Conservation (phyloP, 805 yeast genomes). For the Lachancea mirantina region DNA sequence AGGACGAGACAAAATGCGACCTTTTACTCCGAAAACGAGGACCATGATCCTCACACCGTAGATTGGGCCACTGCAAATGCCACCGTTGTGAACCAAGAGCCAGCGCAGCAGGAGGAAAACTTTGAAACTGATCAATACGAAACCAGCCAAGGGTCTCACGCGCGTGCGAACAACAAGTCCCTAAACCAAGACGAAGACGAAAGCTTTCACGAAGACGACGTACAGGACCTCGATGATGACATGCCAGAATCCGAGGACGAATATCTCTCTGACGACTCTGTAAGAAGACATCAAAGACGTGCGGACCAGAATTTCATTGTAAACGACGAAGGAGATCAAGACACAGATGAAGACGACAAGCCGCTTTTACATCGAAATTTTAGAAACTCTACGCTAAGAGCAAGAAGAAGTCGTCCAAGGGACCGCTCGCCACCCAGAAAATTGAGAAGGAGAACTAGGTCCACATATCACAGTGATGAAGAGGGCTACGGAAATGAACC, state of each 20-base stretch:
- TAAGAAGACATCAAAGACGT: conserved; percentile 10
- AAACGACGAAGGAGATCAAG: conserved; percentile 16
- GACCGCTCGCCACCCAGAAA: conserved; percentile 12
- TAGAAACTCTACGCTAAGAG: conserved; percentile 4
- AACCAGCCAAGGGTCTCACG: neutral
- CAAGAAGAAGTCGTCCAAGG: conserved; percentile 2
- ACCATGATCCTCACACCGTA: too few relatives aligned
- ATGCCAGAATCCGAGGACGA: conserved; percentile 29
- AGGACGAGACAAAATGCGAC: neutral
- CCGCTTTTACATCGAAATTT: conserved; percentile 2
- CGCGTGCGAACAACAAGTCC: conserved; percentile 1
- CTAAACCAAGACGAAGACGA: conserved; percentile 27
- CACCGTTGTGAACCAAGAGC: too few relatives aligned
- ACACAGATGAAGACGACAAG: conserved; percentile 26
- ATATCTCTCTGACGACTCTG: conserved; percentile 11
- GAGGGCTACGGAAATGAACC: conserved; percentile 20
- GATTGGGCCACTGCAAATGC: too few relatives aligned
- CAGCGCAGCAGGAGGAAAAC: conserved; percentile 11
- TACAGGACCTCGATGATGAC: conserved; percentile 28
- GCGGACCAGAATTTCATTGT: conserved; percentile 21
- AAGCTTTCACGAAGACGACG: conserved; percentile 31
- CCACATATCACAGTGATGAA: conserved; percentile 23
- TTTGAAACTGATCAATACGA: too few relatives aligned
- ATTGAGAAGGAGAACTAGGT: conserved; percentile 20
- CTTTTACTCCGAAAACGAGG: conserved; percentile 2